A percentile compares a stretch with the other conserved stretches of the same genome.
These are phyloP conservation scores for Artemisia argyi DNA, from an alignment of 129 eudicot genomes.

Conservation along the genomic window DNA sequence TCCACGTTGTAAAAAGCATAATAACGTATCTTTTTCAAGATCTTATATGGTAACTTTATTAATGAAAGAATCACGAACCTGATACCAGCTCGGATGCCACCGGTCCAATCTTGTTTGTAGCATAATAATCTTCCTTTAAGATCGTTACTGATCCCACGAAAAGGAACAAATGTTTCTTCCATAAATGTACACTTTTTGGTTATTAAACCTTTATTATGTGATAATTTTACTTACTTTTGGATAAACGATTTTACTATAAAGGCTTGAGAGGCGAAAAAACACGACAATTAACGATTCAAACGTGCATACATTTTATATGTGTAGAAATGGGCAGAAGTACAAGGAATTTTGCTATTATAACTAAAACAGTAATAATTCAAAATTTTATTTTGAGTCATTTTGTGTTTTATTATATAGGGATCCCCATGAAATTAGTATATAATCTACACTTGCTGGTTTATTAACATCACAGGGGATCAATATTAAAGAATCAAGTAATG, in stretches of 20 bases:
- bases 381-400: constrained; percentile 24
- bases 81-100: constrained; percentile 89
- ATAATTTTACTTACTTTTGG: background rate
- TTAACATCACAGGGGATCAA: constrained; percentile 38
- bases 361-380: constrained; percentile 19
- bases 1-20: constrained; percentile 10
- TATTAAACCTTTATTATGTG: background rate
- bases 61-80: constrained; percentile 49
- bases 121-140: constrained; percentile 86
- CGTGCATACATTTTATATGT: constrained; percentile 34
- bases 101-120: constrained; percentile 97
- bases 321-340: constrained; percentile 43
- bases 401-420: constrained; percentile 22
- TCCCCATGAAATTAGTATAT: constrained; percentile 38
- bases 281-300: constrained; percentile 38
- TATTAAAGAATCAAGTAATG: constrained; percentile 35
- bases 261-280: constrained; percentile 71
- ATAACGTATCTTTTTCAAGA: background rate
- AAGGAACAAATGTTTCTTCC: constrained; percentile 98
- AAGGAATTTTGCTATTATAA: constrained; percentile 29
- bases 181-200: constrained; percentile 39
- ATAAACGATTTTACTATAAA: constrained; percentile 20
- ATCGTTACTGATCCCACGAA: constrained; percentile 94
- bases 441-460: constrained; percentile 29
- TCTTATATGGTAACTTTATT: background rate